A percentile compares a stretch with the other conserved stretches of the same genome.
Evolutionary conservation across 106 monocot genomes (phyloP).

Genomic region (Dendrobium chrysotoxum): DNA sequence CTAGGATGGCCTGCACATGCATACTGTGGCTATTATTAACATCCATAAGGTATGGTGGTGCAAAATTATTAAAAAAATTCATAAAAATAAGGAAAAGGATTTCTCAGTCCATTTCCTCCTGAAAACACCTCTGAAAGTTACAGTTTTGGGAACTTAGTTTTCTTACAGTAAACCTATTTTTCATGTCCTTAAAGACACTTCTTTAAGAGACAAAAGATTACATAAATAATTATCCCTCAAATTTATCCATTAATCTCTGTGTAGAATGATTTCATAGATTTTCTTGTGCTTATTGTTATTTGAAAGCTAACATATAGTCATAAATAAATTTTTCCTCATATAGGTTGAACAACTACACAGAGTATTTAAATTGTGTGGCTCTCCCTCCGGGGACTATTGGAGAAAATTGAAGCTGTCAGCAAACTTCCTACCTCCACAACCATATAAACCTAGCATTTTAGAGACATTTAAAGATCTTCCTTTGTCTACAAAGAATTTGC

Average conservation of each 20-base stretch:
- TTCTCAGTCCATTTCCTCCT: background rate
- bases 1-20: no score
- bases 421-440: slow-evolving; percentile 25
- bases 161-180: background rate
- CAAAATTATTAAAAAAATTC: no score
- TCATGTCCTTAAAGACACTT: background rate
- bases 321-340: background rate
- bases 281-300: background rate
- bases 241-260: background rate
- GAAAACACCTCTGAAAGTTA: background rate
- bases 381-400: slow-evolving; percentile 36
- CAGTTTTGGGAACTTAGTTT: background rate
- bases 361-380: slow-evolving; percentile 47
- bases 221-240: background rate
- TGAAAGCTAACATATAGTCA: background rate
- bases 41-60: no score
- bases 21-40: no score
- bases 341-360: slow-evolving; percentile 37
- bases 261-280: background rate
- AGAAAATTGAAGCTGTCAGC: slow-evolving; percentile 28
- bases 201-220: background rate
- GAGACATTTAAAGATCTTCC: slow-evolving; percentile 34
- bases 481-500: slow-evolving; percentile 20
- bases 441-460: slow-evolving; percentile 25
- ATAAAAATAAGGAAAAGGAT: no score